Evolutionary conservation across 352 stramenopile species (phyloP).

Genomic region (Pythium biforme): DNA sequence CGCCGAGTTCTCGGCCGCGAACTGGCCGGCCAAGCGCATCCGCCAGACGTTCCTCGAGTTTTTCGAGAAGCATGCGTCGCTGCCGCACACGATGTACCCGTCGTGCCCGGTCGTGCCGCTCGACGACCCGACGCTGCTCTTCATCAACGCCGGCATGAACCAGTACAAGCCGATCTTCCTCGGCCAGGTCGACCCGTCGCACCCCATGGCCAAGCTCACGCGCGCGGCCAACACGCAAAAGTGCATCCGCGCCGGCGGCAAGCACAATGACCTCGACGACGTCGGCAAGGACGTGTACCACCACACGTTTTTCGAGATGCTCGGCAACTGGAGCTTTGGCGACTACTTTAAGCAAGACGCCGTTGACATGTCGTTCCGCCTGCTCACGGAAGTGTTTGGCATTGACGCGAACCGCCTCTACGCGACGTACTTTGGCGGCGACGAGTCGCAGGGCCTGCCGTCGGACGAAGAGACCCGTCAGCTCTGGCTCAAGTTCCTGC

Average conservation of each 20-base stretch:
- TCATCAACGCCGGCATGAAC: constrained; percentile 99
- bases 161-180: constrained; percentile 99
- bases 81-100: constrained; percentile 93
- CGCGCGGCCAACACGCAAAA: constrained; percentile 98
- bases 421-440: constrained; percentile 98
- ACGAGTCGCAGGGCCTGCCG: constrained; percentile 76
- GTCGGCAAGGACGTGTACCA: constrained; percentile 99
- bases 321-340: constrained; percentile 98
- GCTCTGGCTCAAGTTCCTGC: constrained; percentile 89
- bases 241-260: constrained; percentile 98
- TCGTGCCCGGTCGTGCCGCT: constrained; percentile 96
- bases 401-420: constrained; percentile 95
- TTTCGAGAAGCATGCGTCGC: constrained; percentile 88
- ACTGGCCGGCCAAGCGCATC: constrained; percentile 96
- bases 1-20: constrained; percentile 24
- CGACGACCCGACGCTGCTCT: constrained; percentile 98
- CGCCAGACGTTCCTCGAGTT: constrained; percentile 98
- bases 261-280: constrained; percentile 99
- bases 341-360: constrained; percentile 99
- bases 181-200: constrained; percentile 93
- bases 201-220: constrained; percentile 90
- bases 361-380: constrained; percentile 95
- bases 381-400: constrained; percentile 96
- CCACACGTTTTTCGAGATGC: constrained; percentile 99
- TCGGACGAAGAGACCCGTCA: constrained; percentile 93